phyloP scores from a whole-genome alignment of 2,329 filamentous ascomycete genomes.

The Fusarium haematococcum region DNA sequence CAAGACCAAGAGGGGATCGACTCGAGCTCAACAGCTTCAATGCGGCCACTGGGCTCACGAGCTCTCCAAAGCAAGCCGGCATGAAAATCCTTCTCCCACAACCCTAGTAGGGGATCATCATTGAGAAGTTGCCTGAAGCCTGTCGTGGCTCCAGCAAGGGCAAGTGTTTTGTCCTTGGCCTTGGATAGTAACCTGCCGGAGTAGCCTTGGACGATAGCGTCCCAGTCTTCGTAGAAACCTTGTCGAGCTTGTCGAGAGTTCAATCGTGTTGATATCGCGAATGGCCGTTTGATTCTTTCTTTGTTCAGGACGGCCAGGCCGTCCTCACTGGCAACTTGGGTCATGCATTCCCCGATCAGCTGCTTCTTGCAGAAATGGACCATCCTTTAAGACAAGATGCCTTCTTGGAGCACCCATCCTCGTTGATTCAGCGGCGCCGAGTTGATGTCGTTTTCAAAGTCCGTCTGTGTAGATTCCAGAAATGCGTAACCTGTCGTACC shows the following conservation, averaged over 20 bases:
- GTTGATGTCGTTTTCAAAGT: not conserved
- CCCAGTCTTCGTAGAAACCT: not conserved
- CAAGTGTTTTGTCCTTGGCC: not conserved
- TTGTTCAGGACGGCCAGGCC: not conserved
- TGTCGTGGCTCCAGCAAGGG: not conserved
- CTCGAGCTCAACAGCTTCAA: not conserved
- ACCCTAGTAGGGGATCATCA: not conserved
- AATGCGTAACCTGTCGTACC: not conserved
- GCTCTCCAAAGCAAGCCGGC: not conserved
- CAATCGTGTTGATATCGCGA: not conserved
- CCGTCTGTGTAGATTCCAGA: not conserved
- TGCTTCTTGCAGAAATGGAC: not conserved
- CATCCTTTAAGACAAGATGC: not conserved
- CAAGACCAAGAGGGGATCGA: not conserved
- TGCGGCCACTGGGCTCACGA: not conserved
- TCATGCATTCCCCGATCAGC: not conserved
- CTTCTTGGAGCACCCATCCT: not conserved
- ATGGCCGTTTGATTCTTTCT: not conserved
- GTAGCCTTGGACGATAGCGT: not conserved
- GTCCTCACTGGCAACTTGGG: not conserved
- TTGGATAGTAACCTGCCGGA: not conserved
- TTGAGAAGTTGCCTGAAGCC: not conserved
- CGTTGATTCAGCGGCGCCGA: not conserved
- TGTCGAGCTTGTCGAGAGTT: not conserved
- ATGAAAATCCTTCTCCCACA: not conserved